Base-by-base conservation (phyloP, 2,329 filamentous ascomycete species). In the Aspergillus sp. region DNA sequence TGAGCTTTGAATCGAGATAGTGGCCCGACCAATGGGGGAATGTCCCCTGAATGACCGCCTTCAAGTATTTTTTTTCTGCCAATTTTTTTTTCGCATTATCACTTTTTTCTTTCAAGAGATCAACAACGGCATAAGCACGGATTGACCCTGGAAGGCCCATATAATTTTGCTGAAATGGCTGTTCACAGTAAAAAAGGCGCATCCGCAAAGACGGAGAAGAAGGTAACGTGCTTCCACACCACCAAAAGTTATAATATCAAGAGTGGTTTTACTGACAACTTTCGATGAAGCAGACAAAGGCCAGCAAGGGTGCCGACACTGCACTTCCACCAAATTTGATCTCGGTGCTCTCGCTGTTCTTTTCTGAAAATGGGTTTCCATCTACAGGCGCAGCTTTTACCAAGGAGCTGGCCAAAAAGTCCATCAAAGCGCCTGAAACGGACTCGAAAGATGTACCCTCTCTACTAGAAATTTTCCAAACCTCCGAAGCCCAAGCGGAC, bases 321-420 rank as follows among this genome's bases (percentile, higher is more conserved):
- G 67, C 77, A 47, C 80, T 84, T 25, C 82, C 88, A 4, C 73
- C 82, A 27, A 82, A 89, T 72, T 77, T 92, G 37, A 78, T 92
- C 69, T 83, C 86, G 60, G 78, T 90, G 15, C 82, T 92, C 66
- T 85, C 85, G 61, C 74, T 77, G 21, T 92, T 91, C 72, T 80
- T 92, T 50, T 81, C 81, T 43, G 82, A 87, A 46, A 82, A 89
- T 71, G 83, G 85, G n/a, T 89, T 90, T 66, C 73, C 80, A 48
- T 79, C 80, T 58, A 84, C 89, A 46, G 83, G 83, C 67, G 77
- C 81, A 58, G 82, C 84, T 5, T 88, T 91, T 68, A 79, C 80
- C 65, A 84, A 87, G 69, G 86, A 91, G 69, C 79, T 81, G 76
- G 59, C 68, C 48, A 70, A 67, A 46, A 72, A 71, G 49, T 68